These are phyloP conservation scores for Irpex sp. DNA, from an alignment of 1,284 basidiomycete species.

Conservation along the genomic window DNA sequence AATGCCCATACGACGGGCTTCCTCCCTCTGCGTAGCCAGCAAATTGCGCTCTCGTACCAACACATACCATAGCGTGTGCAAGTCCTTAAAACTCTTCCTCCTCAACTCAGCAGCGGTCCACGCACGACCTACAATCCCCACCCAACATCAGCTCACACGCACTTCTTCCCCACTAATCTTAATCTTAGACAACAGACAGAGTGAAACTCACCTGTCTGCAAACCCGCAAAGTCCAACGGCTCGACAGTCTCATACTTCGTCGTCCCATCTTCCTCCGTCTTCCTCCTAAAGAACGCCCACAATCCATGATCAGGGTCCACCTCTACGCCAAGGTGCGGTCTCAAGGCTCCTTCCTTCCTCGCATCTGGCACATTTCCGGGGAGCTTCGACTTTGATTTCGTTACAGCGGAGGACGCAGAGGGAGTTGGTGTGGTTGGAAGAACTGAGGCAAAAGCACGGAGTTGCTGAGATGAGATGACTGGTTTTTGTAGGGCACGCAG, in stretches of 20 bases:
- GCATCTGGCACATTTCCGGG: constrained; percentile 6
- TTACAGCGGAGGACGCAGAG: neutral
- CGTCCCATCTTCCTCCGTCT: constrained; percentile 34
- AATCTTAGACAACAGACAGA: neutral
- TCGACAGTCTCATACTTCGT: constrained; percentile 40
- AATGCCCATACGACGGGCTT: constrained; percentile 61
- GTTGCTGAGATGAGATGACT: neutral
- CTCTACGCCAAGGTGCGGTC: constrained; percentile 40
- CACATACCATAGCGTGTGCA: constrained; percentile 93
- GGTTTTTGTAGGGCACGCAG: neutral
- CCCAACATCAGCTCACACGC: constrained; percentile 16
- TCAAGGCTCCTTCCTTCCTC: constrained; percentile 23
- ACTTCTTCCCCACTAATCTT: neutral
- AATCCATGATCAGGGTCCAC: constrained; percentile 64
- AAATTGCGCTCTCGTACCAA: constrained; percentile 85
- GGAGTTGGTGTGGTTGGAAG: constrained; percentile 3
- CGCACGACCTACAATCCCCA: constrained; percentile 57
- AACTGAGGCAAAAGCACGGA: constrained; percentile 13
- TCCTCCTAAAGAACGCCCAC: constrained; percentile 71
- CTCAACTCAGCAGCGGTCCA: constrained; percentile 87
- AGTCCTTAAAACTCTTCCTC: constrained; percentile 85
- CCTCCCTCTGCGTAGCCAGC: constrained; percentile 82
- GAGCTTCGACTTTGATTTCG: neutral
- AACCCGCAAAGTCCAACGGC: constrained; percentile 38
- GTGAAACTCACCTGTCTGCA: constrained; percentile 30